Conservation (phyloP, 2,329 filamentous ascomycete genomes). For the Rhinocladiella mackenziei region DNA sequence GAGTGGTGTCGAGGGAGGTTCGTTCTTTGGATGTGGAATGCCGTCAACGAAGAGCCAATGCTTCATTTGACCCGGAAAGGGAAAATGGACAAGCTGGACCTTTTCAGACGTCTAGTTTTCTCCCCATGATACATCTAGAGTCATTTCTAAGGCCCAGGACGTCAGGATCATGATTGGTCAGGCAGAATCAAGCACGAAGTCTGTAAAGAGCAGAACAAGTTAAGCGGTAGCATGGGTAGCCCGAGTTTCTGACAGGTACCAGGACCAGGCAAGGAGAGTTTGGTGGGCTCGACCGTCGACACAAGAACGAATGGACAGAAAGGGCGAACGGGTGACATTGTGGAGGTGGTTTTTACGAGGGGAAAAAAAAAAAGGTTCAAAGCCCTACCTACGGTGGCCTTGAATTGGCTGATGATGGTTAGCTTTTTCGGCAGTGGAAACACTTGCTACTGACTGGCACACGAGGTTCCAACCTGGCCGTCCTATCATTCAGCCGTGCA, state of each 20-base stretch:
- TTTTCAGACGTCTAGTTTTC: conserved; percentile 4
- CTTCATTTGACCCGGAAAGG: conserved; percentile 4
- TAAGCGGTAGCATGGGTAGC: conserved; percentile 15
- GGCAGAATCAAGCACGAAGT: conserved; percentile 10
- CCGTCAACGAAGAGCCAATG: conserved; percentile 5
- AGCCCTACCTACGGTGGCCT: conserved; percentile 1
- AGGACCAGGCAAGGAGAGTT: conserved; percentile 9
- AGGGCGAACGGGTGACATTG: conserved; percentile 7
- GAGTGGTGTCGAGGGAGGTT: conserved; percentile 6
- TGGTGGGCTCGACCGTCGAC: too few species aligned
- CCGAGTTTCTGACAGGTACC: conserved; percentile 24
- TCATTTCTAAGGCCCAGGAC: conserved; percentile 13
- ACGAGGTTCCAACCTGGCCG: not conserved
- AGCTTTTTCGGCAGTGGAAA: too few species aligned
- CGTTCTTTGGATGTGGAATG: conserved; percentile 16
- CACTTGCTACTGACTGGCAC: not conserved
- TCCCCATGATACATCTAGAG: conserved; percentile 19
- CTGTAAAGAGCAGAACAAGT: conserved; percentile 12
- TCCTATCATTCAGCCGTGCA: too few species aligned
- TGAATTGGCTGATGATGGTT: conserved; percentile 1
- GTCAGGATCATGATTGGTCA: conserved; percentile 19
- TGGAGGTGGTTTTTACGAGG: conserved; percentile 10
- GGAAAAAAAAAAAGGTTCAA: conserved; percentile 3
- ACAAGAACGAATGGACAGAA: too few species aligned
- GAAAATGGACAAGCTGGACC: not conserved